Conservation (phyloP, 2,329 filamentous ascomycete species). For the Verticillium dahliae region DNA sequence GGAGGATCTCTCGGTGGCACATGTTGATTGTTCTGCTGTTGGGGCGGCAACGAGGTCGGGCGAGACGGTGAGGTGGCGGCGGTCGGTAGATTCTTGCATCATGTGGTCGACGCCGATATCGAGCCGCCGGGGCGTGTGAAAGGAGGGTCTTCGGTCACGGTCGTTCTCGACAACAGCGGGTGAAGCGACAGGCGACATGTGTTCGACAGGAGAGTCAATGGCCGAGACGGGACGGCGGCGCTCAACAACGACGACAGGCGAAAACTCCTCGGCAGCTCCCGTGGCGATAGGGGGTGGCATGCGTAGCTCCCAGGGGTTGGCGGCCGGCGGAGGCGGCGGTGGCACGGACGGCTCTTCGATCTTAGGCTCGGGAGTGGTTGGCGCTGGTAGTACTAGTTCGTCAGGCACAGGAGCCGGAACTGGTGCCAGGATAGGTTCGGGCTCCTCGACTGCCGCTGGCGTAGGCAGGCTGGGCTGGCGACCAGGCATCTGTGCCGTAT, state of each 20-base stretch:
- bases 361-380: background rate
- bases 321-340: slow-evolving; percentile 4
- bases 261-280: background rate
- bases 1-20: slow-evolving; percentile 1
- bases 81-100: slow-evolving; percentile 1
- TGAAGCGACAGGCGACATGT: slow-evolving; percentile 1
- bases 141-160: background rate
- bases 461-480: background rate
- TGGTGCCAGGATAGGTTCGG: background rate
- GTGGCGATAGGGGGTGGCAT: background rate
- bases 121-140: slow-evolving; percentile 1
- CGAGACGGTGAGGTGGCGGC: background rate
- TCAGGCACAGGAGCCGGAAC: background rate
- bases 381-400: background rate
- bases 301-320: slow-evolving; percentile 9
- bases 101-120: slow-evolving; percentile 1
- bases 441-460: background rate
- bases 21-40: background rate
- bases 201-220: slow-evolving; percentile 7
- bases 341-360: slow-evolving; percentile 5
- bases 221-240: slow-evolving; percentile 6
- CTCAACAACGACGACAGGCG: background rate
- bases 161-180: background rate
- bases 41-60: background rate
- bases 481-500: background rate